A percentile compares a stretch with the other conserved stretches of the same genome.
Conservation (phyloP, 805 yeast species). For the Nakazawaea ernobii region DNA sequence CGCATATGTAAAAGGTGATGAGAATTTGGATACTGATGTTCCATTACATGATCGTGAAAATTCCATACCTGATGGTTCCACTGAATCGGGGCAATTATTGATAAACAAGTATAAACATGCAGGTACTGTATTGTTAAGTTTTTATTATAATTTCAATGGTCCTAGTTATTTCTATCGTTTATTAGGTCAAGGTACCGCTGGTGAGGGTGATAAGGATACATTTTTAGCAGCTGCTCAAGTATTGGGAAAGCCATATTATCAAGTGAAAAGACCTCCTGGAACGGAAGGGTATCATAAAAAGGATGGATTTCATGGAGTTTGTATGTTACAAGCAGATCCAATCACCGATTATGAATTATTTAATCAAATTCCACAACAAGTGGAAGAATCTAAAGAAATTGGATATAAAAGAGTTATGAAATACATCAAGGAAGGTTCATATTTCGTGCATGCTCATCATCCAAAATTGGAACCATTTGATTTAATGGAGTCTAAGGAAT, state of each 20-base stretch:
- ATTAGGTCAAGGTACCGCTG: conserved; percentile 40
- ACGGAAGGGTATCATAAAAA: conserved; percentile 39
- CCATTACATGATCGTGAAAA: conserved; percentile 50
- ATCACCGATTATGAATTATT: conserved; percentile 29
- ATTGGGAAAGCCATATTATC: conserved; percentile 37
- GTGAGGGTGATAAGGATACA: conserved; percentile 59
- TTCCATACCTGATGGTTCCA: conserved; percentile 46
- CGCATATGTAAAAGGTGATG: conserved; percentile 6
- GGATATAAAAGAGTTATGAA: conserved; percentile 20
- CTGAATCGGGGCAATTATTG: conserved; percentile 52
- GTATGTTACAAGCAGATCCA: conserved; percentile 55
- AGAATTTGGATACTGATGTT: conserved; percentile 12
- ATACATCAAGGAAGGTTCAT: conserved; percentile 11
- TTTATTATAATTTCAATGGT: conserved; percentile 49
- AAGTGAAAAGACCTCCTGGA: conserved; percentile 41
- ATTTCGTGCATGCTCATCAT: conserved; percentile 48
- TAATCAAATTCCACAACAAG: conserved; percentile 12
- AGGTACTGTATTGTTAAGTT: conserved; percentile 38
- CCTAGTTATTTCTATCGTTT: conserved; percentile 42
- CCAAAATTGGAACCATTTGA: conserved; percentile 47
- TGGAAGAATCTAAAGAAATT: conserved; percentile 13
- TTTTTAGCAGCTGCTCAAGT: conserved; percentile 48
- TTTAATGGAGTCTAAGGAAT: conserved; percentile 5
- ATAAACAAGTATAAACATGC: conserved; percentile 44
- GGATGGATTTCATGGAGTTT: conserved; percentile 39